Percentiles rank a stretch among this genome's conserved stretches.
phyloP scores from a whole-genome alignment of 768 basidiomycete species.

The Xerocomellus intermedius region DNA sequence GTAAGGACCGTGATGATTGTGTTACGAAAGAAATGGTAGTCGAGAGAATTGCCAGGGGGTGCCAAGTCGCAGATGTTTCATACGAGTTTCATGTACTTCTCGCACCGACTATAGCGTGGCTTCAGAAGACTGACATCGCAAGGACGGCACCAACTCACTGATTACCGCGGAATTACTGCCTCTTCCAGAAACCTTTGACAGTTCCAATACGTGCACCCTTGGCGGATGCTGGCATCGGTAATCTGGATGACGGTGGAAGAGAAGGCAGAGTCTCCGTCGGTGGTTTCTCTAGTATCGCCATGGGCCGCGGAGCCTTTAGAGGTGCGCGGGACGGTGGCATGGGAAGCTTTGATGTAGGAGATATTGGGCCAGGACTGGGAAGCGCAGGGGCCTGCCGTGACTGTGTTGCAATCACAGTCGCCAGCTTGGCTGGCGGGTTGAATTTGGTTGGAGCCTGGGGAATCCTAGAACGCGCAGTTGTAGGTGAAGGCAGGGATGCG shows the following conservation, averaged over 20 bases:
- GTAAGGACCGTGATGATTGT: conserved; percentile 18
- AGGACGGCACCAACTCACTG: conserved; percentile 6
- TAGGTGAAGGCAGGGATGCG: conserved; percentile 3
- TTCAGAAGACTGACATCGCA: not conserved
- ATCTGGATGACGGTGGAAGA: conserved; percentile 8
- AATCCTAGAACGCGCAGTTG: conserved; percentile 14
- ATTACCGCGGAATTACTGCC: conserved; percentile 12
- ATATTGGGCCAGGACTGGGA: not conserved
- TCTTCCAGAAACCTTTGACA: conserved; percentile 33
- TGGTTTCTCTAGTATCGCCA: conserved; percentile 4
- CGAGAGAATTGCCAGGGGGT: not conserved
- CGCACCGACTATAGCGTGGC: not conserved
- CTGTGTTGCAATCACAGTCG: conserved; percentile 28
- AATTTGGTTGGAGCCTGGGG: conserved; percentile 26
- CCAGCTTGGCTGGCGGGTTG: conserved; percentile 31
- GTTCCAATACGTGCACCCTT: conserved; percentile 25
- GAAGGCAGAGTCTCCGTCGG: not conserved
- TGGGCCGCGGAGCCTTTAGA: conserved; percentile 10
- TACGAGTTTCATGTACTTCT: not conserved
- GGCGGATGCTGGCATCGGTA: conserved; percentile 27
- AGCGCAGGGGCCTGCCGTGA: conserved; percentile 10
- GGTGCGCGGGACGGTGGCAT: conserved; percentile 14
- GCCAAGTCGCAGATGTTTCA: conserved; percentile 6
- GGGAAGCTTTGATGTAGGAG: conserved; percentile 22
- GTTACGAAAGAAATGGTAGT: not conserved